Base-by-base conservation (phyloP, 352 stramenopile genomes). In the Pythium coloratum region DNA sequence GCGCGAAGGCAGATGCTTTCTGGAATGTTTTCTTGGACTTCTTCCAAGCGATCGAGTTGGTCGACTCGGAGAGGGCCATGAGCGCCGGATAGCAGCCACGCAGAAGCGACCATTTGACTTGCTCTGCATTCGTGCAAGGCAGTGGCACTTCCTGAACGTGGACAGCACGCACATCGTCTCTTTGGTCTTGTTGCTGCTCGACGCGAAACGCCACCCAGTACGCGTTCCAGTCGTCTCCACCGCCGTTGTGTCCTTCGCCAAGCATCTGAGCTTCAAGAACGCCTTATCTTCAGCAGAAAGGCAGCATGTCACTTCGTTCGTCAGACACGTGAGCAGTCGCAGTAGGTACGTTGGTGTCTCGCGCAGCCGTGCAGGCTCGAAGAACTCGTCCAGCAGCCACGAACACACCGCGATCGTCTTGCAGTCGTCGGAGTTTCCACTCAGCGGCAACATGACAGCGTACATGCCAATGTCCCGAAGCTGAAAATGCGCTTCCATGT, bases 261-360 rank as follows among this genome's bases (percentile, higher is more conserved):
- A 76, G 24, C 0, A 77, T 67, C 0, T 64, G 61, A 40, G 32
- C 42, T 46, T 88, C 18, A 87, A 40, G 6, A 64, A 18, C 4
- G 59, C 16, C 6, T 81, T 62, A 44, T 91, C 83, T 24, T 73
- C 38, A 8, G 28, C 8, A 12, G 71, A 78, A n/a, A 89, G 40
- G 42, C 83, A 89, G 58, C 76, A 87, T 10, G 84, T 72, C 32
- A 91, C 73, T 9, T 84, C 51, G 2, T 72, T 66, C 24, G 71
- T 83, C 34, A 91, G 63, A 38, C 76, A 81, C 18, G 81, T 86
- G 40, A 89, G 66, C 44, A 90, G 88, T 9, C 86, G 86, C 18
- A 94, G 59, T 40, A 91, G 74, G 20, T 91, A 92, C 46, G 86
- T 89, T 18, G 82, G 80, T 24, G 80, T 89, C 46, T 86, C 81